Percentiles rank a stretch among this genome's conserved stretches.
These are phyloP conservation scores for Geranium incanum DNA, from an alignment of 441 rosid species.

Conservation along the genomic window DNA sequence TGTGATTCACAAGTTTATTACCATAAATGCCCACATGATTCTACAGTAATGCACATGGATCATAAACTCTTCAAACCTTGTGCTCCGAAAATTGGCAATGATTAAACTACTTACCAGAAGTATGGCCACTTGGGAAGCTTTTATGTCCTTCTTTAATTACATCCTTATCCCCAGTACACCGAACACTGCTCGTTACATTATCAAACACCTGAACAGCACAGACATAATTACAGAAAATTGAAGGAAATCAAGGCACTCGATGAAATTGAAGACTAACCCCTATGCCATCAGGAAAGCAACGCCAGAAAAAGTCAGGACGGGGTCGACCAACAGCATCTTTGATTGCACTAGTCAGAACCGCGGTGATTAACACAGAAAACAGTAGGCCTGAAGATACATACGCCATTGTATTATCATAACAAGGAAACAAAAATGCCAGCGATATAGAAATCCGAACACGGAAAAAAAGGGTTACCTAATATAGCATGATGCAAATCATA, in stretches of 20 bases:
- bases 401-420: background rate
- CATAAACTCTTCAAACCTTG: background rate
- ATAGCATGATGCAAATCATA: conserved; percentile 86
- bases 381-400: conserved; percentile 48
- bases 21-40: no score
- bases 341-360: conserved; percentile 63
- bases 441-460: background rate
- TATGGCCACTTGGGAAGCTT: conserved; percentile 93
- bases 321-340: conserved; percentile 39
- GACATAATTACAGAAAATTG: conserved; percentile 31
- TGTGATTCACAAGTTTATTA: no score
- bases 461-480: conserved; percentile 34
- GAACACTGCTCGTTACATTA: conserved; percentile 36
- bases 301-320: conserved; percentile 82
- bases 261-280: conserved; percentile 41
- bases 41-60: background rate
- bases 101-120: conserved; percentile 50
- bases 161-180: conserved; percentile 55
- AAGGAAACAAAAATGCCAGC: conserved; percentile 2
- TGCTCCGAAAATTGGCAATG: background rate
- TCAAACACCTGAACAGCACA: conserved; percentile 39
- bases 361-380: conserved; percentile 59
- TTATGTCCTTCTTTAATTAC: conserved; percentile 76
- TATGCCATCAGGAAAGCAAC: conserved; percentile 89
- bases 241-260: background rate